phyloP scores from a whole-genome alignment of 1,284 basidiomycete genomes.

The Irpex rosettiformis region DNA sequence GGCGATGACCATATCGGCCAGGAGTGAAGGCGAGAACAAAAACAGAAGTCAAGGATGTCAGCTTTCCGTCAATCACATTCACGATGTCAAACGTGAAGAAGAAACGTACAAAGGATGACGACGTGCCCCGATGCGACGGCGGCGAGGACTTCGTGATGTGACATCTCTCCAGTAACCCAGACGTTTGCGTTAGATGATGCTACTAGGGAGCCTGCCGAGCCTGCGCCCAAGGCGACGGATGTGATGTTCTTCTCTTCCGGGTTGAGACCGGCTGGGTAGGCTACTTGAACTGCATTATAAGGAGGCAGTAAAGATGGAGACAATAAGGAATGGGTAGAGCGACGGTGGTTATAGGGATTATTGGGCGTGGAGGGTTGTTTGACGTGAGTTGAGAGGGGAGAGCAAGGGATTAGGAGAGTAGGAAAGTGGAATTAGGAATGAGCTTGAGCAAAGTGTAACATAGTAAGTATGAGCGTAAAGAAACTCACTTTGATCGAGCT shows the following conservation, averaged over 20 bases:
- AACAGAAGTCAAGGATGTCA: too few species aligned
- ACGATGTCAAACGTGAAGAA: not conserved
- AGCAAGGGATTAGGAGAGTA: too few species aligned
- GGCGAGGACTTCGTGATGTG: slow-evolving; percentile 83
- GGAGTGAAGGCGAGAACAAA: too few species aligned
- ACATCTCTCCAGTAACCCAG: slow-evolving; percentile 91
- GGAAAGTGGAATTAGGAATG: too few species aligned
- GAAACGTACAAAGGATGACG: slow-evolving; percentile 70
- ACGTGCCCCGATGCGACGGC: slow-evolving; percentile 68
- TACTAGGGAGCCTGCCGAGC: slow-evolving; percentile 77
- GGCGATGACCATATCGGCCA: too few species aligned
- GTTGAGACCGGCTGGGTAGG: slow-evolving; percentile 41
- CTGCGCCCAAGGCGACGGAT: slow-evolving; percentile 81
- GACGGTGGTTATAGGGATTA: too few species aligned
- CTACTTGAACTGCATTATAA: slow-evolving; percentile 85
- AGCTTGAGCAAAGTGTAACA: too few species aligned
- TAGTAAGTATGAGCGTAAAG: too few species aligned
- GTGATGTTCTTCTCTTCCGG: slow-evolving; percentile 26
- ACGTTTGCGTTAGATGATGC: slow-evolving; percentile 71
- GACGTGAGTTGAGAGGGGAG: too few species aligned
- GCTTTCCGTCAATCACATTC: too few species aligned
- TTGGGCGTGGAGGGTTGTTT: too few species aligned
- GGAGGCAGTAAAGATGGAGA: not conserved
- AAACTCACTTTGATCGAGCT: slow-evolving; percentile 57
- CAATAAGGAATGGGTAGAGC: not conserved